Base-by-base conservation (phyloP, 805 yeast genomes). In the Metschnikowia lachancei region DNA sequence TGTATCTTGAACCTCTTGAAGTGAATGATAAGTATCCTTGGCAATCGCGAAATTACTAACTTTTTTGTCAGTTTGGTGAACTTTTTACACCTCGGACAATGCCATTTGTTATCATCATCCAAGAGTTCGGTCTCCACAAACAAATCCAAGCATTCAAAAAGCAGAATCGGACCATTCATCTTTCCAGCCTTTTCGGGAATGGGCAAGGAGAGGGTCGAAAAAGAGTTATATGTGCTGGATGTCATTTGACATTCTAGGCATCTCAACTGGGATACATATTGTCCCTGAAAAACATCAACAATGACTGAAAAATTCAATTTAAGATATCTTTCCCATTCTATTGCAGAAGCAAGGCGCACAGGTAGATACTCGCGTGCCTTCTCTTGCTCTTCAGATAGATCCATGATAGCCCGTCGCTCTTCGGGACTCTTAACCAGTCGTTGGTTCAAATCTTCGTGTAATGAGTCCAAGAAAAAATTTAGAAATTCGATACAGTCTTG, bases 291-390 rank as follows among this genome's bases (percentile, higher is more conserved):
- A 42, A 81, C 76, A 54, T 87, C 91, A 2, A 87, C 94, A 19
- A 91, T 76, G 1, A 83, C 75, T 33, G 96, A 88, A 53, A 84
- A 82, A 60, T 91, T 89, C 17, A 87, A 77, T 47, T 81, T 82
- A 45, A 88, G 68, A 61, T 89, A 89, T 47, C 95, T 70, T 58
- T 87, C 96, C 98, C 98, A 91, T 61, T 91, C 97, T 41, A 89
- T 80, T 0, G 94, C 79, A 0, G 96, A 83, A 0, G 96, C 97
- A 20, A 86, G 71, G 47, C 96, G 74, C 2, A 89, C 74, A 0
- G 95, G 85, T 58, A 88, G 65, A 22, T 66, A 65, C 60, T 91
- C 98, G 36, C 97, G 72, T 13, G 75, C 67, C 31, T 71, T 70
- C 60, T 90, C 97, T 51, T 90, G 94, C 43, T 78, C 82, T 0